Evolutionary conservation across 495 filamentous ascomycete genomes (phyloP).

Genomic region (Aspergillus nidulans): DNA sequence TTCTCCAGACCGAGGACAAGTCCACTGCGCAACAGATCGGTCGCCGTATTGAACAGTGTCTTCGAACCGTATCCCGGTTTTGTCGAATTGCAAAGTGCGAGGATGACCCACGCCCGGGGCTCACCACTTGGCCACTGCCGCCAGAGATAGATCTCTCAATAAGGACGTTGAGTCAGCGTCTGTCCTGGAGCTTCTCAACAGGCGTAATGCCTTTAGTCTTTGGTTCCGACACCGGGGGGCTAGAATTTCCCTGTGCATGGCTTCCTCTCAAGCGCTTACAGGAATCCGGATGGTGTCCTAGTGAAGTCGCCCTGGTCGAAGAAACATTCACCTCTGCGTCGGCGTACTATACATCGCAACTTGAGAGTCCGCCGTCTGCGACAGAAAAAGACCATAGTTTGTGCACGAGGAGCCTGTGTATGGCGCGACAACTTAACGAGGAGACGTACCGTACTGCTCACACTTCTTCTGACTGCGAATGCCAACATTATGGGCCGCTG

Average conservation of each 20-base stretch:
- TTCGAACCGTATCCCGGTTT: background rate
- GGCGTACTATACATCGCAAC: slow-evolving; percentile 1
- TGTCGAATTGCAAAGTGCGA: slow-evolving; percentile 3
- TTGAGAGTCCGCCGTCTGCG: background rate
- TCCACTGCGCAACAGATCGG: background rate
- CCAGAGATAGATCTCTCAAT: slow-evolving; percentile 2
- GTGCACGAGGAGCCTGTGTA: background rate
- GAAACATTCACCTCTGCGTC: slow-evolving; percentile 2
- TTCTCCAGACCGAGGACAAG: background rate
- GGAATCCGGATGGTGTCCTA: background rate
- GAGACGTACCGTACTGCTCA: slow-evolving; percentile 6
- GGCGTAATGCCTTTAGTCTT: background rate
- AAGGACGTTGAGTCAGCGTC: background rate
- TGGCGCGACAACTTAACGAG: slow-evolving; percentile 4
- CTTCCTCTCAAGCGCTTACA: background rate
- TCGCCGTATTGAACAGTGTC: background rate
- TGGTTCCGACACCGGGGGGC: background rate
- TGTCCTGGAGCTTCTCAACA: background rate
- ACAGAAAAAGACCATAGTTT: background rate
- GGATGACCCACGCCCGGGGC: background rate
- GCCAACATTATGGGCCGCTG: background rate
- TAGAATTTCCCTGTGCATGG: slow-evolving; percentile 5
- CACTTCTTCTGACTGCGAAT: background rate
- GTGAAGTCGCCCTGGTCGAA: slow-evolving; percentile 1
- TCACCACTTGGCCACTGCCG: background rate